phyloP scores from a whole-genome alignment of 805 yeast genomes.

The Vanderwaltozyma tropicalis region DNA sequence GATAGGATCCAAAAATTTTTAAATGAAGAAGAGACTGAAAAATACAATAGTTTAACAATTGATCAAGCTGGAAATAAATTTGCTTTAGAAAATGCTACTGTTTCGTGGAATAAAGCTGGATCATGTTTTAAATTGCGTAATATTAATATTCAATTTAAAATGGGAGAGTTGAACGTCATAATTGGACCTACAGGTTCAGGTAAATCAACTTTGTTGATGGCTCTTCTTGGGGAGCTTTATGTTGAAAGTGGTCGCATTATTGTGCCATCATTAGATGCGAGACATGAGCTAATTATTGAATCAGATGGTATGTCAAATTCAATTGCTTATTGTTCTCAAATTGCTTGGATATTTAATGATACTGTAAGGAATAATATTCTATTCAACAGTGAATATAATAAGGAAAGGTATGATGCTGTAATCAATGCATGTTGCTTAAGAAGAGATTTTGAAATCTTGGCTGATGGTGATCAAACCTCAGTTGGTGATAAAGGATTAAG shows the following conservation, averaged over 20 bases:
- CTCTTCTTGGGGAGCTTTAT: conserved; percentile 90
- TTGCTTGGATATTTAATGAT: conserved; percentile 92
- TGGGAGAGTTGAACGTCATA: conserved; percentile 71
- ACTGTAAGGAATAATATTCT: conserved; percentile 75
- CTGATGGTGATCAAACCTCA: conserved; percentile 85
- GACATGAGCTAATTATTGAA: conserved; percentile 62
- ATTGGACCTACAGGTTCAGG: conserved; percentile 95
- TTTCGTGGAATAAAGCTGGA: conserved; percentile 60
- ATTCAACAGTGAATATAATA: conserved; percentile 64
- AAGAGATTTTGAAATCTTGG: conserved; percentile 78
- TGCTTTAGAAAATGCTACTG: conserved; percentile 73
- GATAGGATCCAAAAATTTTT: conserved; percentile 80
- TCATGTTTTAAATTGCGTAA: conserved; percentile 69
- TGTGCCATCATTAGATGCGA: conserved; percentile 68
- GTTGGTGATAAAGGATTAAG: conserved; percentile 97
- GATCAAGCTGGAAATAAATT: conserved; percentile 38
- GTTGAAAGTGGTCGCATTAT: conserved; percentile 56
- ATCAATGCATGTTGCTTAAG: conserved; percentile 80
- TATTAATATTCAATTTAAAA: conserved; percentile 55
- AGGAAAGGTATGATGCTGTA: conserved; percentile 66
- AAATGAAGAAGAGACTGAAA: conserved; percentile 71
- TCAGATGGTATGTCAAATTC: conserved; percentile 85
- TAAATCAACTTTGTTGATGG: conserved; percentile 82
- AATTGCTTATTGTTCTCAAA: conserved; percentile 91
- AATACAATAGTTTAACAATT: conserved; percentile 67